Percentiles rank a stretch among this genome's conserved stretches.
Conservation (phyloP, 2,329 filamentous ascomycete genomes). For the Exserohilum rostratum region DNA sequence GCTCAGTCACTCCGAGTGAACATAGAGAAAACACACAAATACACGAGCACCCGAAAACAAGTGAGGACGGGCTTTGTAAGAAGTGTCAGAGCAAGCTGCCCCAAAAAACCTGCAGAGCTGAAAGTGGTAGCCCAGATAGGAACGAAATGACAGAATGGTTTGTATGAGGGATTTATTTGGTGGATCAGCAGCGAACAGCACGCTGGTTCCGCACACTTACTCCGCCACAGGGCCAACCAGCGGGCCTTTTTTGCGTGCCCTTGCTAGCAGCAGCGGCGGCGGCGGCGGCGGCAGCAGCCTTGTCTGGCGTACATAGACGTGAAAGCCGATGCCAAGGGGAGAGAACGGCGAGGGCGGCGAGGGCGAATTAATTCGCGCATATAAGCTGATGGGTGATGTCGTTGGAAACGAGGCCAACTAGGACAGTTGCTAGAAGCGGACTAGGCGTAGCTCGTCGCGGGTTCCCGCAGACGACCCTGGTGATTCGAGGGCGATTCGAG, state of each 20-base stretch:
- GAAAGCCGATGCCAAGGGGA: not conserved
- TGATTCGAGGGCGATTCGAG: not conserved
- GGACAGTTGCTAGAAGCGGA: not conserved
- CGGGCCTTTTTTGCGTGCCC: not conserved
- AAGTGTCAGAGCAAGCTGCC: not conserved
- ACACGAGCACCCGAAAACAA: no score
- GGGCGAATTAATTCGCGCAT: slow-evolving; percentile 5
- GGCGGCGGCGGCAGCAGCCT: not conserved
- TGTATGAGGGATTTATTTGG: slow-evolving; percentile 7
- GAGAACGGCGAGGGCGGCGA: not conserved
- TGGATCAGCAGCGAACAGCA: not conserved
- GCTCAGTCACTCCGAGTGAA: no score
- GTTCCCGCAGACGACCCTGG: not conserved
- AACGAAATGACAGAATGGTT: not conserved
- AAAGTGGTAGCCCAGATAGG: no score
- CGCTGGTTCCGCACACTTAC: not conserved
- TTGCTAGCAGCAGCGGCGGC: no score
- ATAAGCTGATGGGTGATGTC: not conserved
- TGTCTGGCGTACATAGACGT: not conserved
- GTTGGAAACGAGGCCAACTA: not conserved
- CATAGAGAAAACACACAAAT: no score
- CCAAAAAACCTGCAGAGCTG: not conserved
- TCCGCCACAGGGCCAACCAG: not conserved
- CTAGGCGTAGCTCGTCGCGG: not conserved
- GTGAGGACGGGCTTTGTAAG: not conserved